Percentiles rank a stretch among this genome's conserved stretches.
These are phyloP conservation scores for Roridomyces roridus DNA, from an alignment of 768 basidiomycete genomes.

Conservation along the genomic window DNA sequence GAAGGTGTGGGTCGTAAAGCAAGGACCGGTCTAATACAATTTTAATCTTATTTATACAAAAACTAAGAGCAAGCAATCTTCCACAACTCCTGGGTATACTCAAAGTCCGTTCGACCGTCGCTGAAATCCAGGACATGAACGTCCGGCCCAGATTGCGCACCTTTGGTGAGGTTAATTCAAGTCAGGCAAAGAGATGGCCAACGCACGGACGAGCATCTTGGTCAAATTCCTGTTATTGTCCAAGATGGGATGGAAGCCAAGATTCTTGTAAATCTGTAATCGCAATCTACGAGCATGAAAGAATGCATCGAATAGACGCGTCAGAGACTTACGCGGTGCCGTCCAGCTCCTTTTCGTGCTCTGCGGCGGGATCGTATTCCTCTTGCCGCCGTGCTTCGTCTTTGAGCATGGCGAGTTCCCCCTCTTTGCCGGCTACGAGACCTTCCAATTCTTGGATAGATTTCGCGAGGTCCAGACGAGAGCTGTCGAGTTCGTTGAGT, in stretches of 20 bases:
- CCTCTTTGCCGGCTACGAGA: slow-evolving; percentile 68
- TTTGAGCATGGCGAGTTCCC: slow-evolving; percentile 70
- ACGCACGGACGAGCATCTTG: slow-evolving; percentile 77
- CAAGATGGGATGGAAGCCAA: slow-evolving; percentile 74
- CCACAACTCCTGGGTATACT: slow-evolving; percentile 50
- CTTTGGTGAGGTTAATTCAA: slow-evolving; percentile 38
- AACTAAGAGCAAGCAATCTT: slow-evolving; percentile 49
- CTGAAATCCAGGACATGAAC: slow-evolving; percentile 48
- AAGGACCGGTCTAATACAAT: background rate
- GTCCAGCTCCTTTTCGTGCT: slow-evolving; percentile 74
- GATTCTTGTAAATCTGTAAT: slow-evolving; percentile 68
- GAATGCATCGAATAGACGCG: background rate
- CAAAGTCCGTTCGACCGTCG: slow-evolving; percentile 38
- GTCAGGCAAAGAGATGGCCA: background rate
- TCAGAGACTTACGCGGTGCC: slow-evolving; percentile 62
- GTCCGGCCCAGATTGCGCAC: slow-evolving; percentile 50
- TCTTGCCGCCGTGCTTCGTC: slow-evolving; percentile 68
- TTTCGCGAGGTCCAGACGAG: slow-evolving; percentile 70
- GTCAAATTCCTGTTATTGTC: slow-evolving; percentile 54
- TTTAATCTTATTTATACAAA: slow-evolving; percentile 9
- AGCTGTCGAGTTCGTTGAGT: slow-evolving; percentile 70
- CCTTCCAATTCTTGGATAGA: slow-evolving; percentile 77
- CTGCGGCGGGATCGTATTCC: slow-evolving; percentile 71
- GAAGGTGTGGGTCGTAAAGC: slow-evolving; percentile 77
- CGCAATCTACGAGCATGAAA: slow-evolving; percentile 55